Conservation (phyloP, 805 yeast genomes). For the Hanseniaspora lachancei region DNA sequence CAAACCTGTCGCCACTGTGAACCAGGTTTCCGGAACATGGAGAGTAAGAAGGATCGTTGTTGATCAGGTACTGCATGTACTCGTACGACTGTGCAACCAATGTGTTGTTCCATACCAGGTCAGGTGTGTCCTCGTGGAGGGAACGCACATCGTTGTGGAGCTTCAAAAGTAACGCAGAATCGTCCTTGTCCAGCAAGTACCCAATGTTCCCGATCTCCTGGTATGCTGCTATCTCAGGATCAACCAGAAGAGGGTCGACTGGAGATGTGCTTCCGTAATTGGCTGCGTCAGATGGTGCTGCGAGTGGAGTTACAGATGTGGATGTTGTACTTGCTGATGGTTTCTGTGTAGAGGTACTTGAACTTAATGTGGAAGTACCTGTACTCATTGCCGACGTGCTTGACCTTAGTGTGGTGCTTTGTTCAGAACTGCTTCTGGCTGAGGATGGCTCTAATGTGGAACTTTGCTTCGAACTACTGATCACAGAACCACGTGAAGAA, state of each 20-base stretch:
- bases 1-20: slow-evolving; percentile 36
- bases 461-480: no score
- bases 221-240: slow-evolving; percentile 1
- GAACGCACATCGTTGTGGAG: slow-evolving; percentile 42
- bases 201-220: slow-evolving; percentile 5
- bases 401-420: neutral
- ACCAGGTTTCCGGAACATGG: slow-evolving; percentile 49
- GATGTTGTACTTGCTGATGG: slow-evolving; percentile 17
- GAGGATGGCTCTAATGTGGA: neutral
- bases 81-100: slow-evolving; percentile 37
- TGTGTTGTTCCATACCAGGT: slow-evolving; percentile 37
- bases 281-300: slow-evolving; percentile 18
- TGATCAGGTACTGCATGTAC: slow-evolving; percentile 32
- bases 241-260: slow-evolving; percentile 17
- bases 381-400: no score
- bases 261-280: slow-evolving; percentile 17
- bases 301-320: slow-evolving; percentile 15
- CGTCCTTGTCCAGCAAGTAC: slow-evolving; percentile 3
- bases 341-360: neutral
- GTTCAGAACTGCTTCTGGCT: slow-evolving; percentile 12
- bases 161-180: slow-evolving; percentile 25
- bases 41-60: slow-evolving; percentile 30
- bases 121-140: slow-evolving; percentile 30
- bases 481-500: neutral
- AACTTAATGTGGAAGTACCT: neutral